Evolutionary conservation across 2,329 filamentous ascomycete genomes (phyloP).

Genomic region (Pseudofabraea citricarpa): DNA sequence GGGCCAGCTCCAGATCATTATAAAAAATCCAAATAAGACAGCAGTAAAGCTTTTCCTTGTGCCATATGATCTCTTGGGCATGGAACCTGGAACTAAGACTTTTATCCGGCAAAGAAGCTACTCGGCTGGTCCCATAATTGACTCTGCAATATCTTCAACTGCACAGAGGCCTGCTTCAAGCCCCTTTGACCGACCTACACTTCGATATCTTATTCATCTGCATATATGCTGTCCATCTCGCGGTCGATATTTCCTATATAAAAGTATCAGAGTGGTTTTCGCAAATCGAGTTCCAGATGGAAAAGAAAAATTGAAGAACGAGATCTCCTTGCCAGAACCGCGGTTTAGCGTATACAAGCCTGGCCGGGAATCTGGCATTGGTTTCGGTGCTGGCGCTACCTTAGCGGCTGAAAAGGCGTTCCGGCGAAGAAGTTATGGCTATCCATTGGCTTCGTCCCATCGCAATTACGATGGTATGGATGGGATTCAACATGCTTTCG

Average conservation of each 20-base stretch:
- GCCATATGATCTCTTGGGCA: conserved; percentile 86
- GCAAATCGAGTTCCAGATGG: conserved; percentile 94
- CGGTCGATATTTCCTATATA: conserved; percentile 85
- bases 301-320: conserved; percentile 86
- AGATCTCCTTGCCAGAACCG: conserved; percentile 85
- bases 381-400: conserved; percentile 38
- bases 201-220: conserved; percentile 87
- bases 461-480: conserved; percentile 21
- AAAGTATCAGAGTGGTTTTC: conserved; percentile 89
- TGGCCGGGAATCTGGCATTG: conserved; percentile 20
- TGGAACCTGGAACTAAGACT: conserved; percentile 92
- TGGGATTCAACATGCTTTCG: conserved; percentile 19
- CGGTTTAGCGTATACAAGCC: conserved; percentile 79
- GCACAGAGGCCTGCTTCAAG: conserved; percentile 26
- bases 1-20: conserved; percentile 91
- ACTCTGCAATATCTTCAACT: conserved; percentile 33
- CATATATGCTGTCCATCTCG: conserved; percentile 86
- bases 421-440: conserved; percentile 52
- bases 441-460: conserved; percentile 26
- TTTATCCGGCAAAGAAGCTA: conserved; percentile 94
- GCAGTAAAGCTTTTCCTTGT: conserved; percentile 94
- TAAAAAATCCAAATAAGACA: conserved; percentile 98
- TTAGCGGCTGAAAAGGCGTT: conserved; percentile 56
- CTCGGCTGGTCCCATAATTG: conserved; percentile 79
- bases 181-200: conserved; percentile 59